Evolutionary conservation across 2,329 filamentous ascomycete genomes (phyloP).

Genomic region (Rosellinia necatrix): DNA sequence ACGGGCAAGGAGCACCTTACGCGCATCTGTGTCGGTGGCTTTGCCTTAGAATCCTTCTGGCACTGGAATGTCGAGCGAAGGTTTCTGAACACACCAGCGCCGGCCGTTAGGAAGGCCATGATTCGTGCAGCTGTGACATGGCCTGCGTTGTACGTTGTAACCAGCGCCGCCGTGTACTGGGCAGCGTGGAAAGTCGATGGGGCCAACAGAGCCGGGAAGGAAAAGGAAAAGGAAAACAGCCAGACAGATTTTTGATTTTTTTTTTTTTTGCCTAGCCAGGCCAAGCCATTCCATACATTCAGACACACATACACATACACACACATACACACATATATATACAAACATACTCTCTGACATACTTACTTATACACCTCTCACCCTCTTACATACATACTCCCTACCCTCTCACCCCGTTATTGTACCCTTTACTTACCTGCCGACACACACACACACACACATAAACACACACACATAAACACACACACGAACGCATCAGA

Average conservation of each 20-base stretch:
- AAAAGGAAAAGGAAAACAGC: slow-evolving; percentile 5
- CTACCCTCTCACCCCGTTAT: too few species aligned
- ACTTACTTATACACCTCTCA: too few species aligned
- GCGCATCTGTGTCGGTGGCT: slow-evolving; percentile 28
- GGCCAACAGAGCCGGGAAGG: slow-evolving; percentile 6
- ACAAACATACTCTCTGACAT: too few species aligned
- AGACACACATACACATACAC: too few species aligned
- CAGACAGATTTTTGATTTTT: neutral
- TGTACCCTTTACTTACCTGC: too few species aligned
- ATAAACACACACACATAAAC: too few species aligned
- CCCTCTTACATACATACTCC: too few species aligned
- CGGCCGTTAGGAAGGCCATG: slow-evolving; percentile 23
- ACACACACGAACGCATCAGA: too few species aligned
- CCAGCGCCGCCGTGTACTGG: slow-evolving; percentile 29
- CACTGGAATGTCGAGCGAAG: slow-evolving; percentile 26
- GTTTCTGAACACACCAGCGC: slow-evolving; percentile 28
- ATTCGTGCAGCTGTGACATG: slow-evolving; percentile 24
- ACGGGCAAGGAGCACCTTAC: slow-evolving; percentile 32
- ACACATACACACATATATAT: too few species aligned
- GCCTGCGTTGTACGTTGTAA: slow-evolving; percentile 28
- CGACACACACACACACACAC: too few species aligned
- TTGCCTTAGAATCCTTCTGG: slow-evolving; percentile 32
- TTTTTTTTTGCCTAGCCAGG: too few species aligned
- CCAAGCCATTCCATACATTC: too few species aligned
- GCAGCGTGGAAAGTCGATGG: slow-evolving; percentile 30